Evolutionary conservation across 768 basidiomycete genomes (phyloP).

Genomic region (Auricularia cornea): DNA sequence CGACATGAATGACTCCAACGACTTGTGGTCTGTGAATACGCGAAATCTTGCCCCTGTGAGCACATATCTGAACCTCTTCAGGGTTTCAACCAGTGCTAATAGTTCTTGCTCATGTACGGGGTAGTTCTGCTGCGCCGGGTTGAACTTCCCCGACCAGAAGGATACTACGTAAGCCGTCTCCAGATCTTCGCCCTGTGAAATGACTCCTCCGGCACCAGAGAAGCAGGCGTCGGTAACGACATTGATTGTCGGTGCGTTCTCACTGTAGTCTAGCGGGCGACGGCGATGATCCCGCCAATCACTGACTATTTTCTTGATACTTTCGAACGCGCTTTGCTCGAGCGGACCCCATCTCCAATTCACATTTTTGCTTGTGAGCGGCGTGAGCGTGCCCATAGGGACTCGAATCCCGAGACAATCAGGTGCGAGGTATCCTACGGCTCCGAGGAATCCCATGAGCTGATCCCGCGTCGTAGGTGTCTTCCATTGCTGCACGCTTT

Average conservation of each 20-base stretch:
- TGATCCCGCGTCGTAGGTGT: constrained; percentile 23
- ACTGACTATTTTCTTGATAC: constrained; percentile 6
- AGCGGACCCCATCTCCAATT: constrained; percentile 1
- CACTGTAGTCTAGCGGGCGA: constrained; percentile 9
- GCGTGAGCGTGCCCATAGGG: background rate
- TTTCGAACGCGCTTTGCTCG: constrained; percentile 7
- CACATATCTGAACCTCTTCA: constrained; percentile 15
- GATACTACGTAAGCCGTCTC: constrained; percentile 18
- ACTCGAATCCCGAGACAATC: background rate
- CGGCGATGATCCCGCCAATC: background rate
- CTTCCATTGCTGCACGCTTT: constrained; percentile 25
- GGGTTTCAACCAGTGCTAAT: constrained; percentile 26
- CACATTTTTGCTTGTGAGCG: background rate
- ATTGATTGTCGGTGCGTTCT: constrained; percentile 16
- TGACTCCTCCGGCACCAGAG: constrained; percentile 22
- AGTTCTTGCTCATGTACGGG: constrained; percentile 34
- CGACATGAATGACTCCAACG: constrained; percentile 21
- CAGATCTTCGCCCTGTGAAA: constrained; percentile 22
- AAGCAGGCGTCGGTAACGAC: constrained; percentile 26
- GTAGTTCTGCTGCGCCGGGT: constrained; percentile 32
- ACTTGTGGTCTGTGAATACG: constrained; percentile 25
- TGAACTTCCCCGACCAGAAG: constrained; percentile 32
- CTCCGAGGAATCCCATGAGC: constrained; percentile 26
- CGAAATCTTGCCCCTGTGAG: constrained; percentile 23
- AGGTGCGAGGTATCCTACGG: constrained; percentile 23